Percentiles rank a stretch among this genome's conserved stretches.
These are phyloP conservation scores for Ajuga reptans DNA, from an alignment of 305 asterid species.

Conservation along the genomic window DNA sequence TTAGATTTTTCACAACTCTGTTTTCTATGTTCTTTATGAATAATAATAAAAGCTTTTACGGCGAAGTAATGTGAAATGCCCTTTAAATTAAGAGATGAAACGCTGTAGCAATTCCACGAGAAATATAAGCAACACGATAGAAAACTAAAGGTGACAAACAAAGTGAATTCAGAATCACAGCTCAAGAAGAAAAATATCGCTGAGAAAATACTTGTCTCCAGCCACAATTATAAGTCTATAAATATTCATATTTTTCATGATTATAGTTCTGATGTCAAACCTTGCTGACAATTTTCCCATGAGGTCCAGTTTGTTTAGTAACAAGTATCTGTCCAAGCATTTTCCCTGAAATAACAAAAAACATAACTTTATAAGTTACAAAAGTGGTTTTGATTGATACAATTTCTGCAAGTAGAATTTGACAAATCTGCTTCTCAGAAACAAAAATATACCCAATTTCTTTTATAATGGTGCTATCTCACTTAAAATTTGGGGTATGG, in stretches of 20 bases:
- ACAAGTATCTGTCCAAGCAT: slow-evolving; percentile 96
- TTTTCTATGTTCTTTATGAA: background rate
- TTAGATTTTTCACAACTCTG: background rate
- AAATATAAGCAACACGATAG: background rate
- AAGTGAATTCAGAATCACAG: background rate
- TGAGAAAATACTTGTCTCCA: slow-evolving; percentile 6
- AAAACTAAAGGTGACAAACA: slow-evolving; percentile 2
- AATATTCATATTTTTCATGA: background rate
- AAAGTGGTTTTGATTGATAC: background rate
- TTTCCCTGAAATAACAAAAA: slow-evolving; percentile 53
- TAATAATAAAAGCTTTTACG: background rate
- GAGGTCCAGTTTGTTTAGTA: slow-evolving; percentile 91
- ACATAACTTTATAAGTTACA: slow-evolving; percentile 14
- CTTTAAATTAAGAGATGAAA: slow-evolving; percentile 6
- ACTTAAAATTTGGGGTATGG: background rate
- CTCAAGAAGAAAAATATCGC: background rate
- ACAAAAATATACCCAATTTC: background rate
- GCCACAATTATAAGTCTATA: background rate
- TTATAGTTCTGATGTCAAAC: slow-evolving; percentile 30
- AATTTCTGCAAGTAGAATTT: background rate
- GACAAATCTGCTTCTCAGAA: background rate
- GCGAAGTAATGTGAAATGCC: background rate
- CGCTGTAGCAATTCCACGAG: background rate
- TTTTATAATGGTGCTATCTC: background rate
- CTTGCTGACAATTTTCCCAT: slow-evolving; percentile 98